Evolutionary conservation across 805 yeast species (phyloP).

Genomic region (Clavispora carvajalis): DNA sequence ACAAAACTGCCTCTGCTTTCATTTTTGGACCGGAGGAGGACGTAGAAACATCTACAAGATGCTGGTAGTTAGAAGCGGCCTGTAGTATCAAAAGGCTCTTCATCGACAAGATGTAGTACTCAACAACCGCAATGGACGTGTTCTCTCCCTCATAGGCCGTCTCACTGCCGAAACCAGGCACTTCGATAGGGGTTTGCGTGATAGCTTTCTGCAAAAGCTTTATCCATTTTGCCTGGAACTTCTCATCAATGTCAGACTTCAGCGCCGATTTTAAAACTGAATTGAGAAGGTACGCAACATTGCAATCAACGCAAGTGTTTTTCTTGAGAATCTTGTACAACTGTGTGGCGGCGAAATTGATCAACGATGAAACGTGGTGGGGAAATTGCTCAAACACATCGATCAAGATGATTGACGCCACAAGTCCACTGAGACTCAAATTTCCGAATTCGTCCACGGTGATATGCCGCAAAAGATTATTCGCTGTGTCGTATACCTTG

Average conservation of each 20-base stretch:
- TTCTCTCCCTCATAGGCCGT: constrained; percentile 2
- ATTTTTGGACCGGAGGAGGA: constrained; percentile 35
- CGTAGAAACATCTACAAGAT: constrained; percentile 29
- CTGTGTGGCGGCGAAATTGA: constrained; percentile 29
- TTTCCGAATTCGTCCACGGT: constrained; percentile 14
- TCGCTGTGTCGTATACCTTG: constrained; percentile 34
- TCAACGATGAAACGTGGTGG: constrained; percentile 30
- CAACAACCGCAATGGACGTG: constrained; percentile 23
- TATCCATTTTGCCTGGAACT: constrained; percentile 29
- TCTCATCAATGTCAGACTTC: constrained; percentile 36
- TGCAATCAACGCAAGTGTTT: constrained; percentile 19
- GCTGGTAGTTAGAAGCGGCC: constrained; percentile 33
- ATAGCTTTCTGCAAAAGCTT: constrained; percentile 29
- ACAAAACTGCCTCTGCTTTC: constrained; percentile 39
- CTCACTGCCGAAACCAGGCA: constrained; percentile 2
- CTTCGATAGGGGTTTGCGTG: constrained; percentile 10
- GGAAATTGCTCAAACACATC: constrained; percentile 36
- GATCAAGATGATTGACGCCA: constrained; percentile 28
- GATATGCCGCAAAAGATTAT: constrained; percentile 26
- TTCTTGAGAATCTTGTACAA: constrained; percentile 38
- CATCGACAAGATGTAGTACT: constrained; percentile 27
- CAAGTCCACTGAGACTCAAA: constrained; percentile 14
- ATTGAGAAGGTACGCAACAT: constrained; percentile 27
- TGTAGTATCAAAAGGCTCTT: constrained; percentile 30
- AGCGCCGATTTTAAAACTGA: constrained; percentile 30